Conservation (phyloP, 257 asterid species). For the Solanum sejunctum region DNA sequence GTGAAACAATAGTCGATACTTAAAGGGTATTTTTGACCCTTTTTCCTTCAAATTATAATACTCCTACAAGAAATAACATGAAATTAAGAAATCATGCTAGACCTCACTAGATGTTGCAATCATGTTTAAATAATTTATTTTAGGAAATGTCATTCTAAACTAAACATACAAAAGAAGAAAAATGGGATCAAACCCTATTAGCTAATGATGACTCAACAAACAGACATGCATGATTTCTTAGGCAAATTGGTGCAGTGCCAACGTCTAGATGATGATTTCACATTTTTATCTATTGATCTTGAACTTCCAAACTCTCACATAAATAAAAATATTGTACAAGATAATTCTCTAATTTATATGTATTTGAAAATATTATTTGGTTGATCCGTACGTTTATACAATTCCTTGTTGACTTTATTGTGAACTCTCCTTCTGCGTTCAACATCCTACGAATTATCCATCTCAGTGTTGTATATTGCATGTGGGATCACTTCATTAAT, state of each 20-base stretch:
- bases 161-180: not conserved
- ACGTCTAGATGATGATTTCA: not conserved
- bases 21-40: too few species aligned
- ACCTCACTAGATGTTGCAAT: not conserved
- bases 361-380: not conserved
- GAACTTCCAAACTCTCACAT: not conserved
- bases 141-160: not conserved
- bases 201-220: not conserved
- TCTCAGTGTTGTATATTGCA: not conserved
- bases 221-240: not conserved
- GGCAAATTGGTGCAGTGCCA: not conserved
- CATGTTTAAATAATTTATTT: not conserved
- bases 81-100: not conserved
- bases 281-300: not conserved
- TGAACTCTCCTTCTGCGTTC: not conserved
- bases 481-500: not conserved
- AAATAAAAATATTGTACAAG: not conserved
- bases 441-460: not conserved
- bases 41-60: not conserved
- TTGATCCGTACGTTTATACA: not conserved
- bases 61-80: not conserved
- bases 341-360: not conserved
- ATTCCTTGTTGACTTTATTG: not conserved
- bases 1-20: too few species aligned
- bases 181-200: not conserved